Base-by-base conservation (phyloP, 441 rosid genomes). In the Hypseocharis bilobata region DNA sequence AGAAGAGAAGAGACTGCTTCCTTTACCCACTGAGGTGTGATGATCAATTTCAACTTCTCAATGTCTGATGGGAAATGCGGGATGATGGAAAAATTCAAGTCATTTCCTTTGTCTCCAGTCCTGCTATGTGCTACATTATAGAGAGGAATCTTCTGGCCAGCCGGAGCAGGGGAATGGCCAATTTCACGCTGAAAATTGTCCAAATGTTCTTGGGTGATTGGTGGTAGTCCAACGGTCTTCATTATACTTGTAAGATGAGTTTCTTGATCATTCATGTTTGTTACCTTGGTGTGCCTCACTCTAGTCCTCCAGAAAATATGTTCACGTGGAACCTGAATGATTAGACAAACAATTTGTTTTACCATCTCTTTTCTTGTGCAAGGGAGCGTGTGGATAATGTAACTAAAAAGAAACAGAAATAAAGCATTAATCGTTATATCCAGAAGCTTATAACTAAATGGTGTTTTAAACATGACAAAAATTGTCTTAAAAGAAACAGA, bases 101-200 rank as follows among this genome's bases (percentile, higher is more conserved):
- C 91, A 61, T 86, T 86, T 77, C 98, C 96, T 80, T 92, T 89
- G 74, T 89, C 96, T 34, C 98, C 96, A 6, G 84, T 86, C 61
- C 98, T 76, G 69, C 96, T 65, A 64, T 92, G 96, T 28, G 92
- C 93, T 28, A 87, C 79, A 38, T 67, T 56, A 78, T 87, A 86
- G 28, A 92, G 89, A 1, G 81, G 80, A 72, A 89, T 78, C 81
- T 77, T 82, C 72, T 72, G 76, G 55, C 87, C 82, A 14, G 79
- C 58, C 10, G 83, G 84, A 67, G 87, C 93, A 40, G 96, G 81
- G 67, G 75, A 74, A 44, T 47, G 44, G 34, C 66, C 38, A 3
- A 47, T 2, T 66, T 42, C 70, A 29, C 64, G 44, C 14, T 69
- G 66, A 59, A 19, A 1, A 14, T 64, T 69, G 2, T 20, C 52